Evolutionary conservation across 371 early-diverging fungal genomes (phyloP).

Genomic region (Mucor lusitanicus): DNA sequence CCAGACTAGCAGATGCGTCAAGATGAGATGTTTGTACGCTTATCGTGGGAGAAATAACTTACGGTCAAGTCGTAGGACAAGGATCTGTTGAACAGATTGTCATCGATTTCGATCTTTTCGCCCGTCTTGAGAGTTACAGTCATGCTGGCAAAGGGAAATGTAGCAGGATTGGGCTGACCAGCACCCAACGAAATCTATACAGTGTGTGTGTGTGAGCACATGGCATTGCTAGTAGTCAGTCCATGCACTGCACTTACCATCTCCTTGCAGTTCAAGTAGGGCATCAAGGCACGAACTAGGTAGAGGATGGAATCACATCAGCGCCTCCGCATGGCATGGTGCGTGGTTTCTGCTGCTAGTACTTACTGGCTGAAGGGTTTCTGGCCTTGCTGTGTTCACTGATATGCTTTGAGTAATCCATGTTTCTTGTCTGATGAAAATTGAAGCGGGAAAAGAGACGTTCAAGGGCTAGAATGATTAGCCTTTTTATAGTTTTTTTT

Average conservation of each 20-base stretch:
- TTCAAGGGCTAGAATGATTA: neutral
- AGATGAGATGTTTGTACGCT: neutral
- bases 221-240: no score
- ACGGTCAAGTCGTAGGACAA: slow-evolving; percentile 65
- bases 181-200: slow-evolving; percentile 68
- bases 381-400: slow-evolving; percentile 17
- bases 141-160: slow-evolving; percentile 74
- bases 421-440: neutral
- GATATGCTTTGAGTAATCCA: slow-evolving; percentile 17
- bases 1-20: slow-evolving; percentile 50
- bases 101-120: slow-evolving; percentile 52
- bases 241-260: no score
- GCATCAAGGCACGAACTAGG: slow-evolving; percentile 18
- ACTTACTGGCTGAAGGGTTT: slow-evolving; percentile 24
- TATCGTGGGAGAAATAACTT: slow-evolving; percentile 23
- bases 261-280: slow-evolving; percentile 32
- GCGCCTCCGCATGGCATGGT: neutral
- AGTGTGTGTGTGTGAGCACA: neutral
- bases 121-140: slow-evolving; percentile 64
- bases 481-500: neutral
- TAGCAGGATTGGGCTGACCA: slow-evolving; percentile 74
- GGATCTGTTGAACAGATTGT: slow-evolving; percentile 39
- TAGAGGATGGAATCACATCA: neutral
- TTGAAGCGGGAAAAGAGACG: neutral
- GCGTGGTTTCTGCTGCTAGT: neutral